A percentile compares a stretch with the other conserved stretches of the same genome.
Conservation (phyloP, 768 basidiomycete genomes). For the Phlegmacium glaucopus region DNA sequence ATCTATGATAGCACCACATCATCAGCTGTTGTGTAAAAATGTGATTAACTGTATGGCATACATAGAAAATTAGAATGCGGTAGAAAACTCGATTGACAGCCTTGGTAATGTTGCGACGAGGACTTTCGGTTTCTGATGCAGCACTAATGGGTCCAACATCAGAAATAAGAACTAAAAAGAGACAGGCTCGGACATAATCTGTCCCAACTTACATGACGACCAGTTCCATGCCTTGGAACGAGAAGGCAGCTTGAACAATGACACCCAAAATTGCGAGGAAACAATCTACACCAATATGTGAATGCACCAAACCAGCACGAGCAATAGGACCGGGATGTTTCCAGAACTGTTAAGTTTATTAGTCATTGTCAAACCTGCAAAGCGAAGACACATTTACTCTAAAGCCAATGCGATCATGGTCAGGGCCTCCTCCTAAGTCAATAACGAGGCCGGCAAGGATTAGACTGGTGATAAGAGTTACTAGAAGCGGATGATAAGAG, state of each 20-base stretch:
- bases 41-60: slow-evolving; percentile 22
- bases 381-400: slow-evolving; percentile 38
- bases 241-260: slow-evolving; percentile 49
- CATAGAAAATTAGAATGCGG: slow-evolving; percentile 78
- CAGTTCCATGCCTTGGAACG: slow-evolving; percentile 76
- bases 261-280: slow-evolving; percentile 44
- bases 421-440: no score
- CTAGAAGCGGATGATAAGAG: slow-evolving; percentile 24
- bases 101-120: no score
- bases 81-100: no score
- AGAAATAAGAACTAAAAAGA: not conserved
- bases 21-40: not conserved
- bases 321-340: slow-evolving; percentile 64
- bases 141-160: slow-evolving; percentile 37
- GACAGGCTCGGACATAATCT: no score
- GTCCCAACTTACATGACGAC: slow-evolving; percentile 54
- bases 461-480: slow-evolving; percentile 55
- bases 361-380: not conserved
- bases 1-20: slow-evolving; percentile 36
- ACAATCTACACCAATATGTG: slow-evolving; percentile 40
- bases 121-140: slow-evolving; percentile 75
- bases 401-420: slow-evolving; percentile 65
- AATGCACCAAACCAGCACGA: slow-evolving; percentile 37
- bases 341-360: slow-evolving; percentile 47
- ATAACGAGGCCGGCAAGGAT: slow-evolving; percentile 64